Percentiles rank a stretch among this genome's conserved stretches.
phyloP scores from a whole-genome alignment of 805 yeast species.

The Suhomyces canberraensis region DNA sequence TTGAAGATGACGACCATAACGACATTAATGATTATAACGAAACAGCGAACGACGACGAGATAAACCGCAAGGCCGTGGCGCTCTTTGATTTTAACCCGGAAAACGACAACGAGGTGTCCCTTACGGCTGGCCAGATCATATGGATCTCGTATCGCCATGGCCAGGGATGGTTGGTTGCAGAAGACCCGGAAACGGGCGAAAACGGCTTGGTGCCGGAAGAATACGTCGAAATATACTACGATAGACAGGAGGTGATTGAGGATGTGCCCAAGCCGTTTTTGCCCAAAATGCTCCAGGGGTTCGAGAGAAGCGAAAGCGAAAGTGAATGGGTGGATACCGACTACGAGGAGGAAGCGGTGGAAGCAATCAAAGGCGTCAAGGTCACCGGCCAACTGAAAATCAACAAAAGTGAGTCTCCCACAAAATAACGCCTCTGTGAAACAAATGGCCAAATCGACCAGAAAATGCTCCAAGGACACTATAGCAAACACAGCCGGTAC shows the following conservation, averaged over 20 bases:
- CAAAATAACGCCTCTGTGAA: too few relatives aligned
- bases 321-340: conserved; percentile 28
- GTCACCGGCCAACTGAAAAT: background rate
- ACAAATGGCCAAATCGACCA: too few relatives aligned
- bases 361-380: background rate
- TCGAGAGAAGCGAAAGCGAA: conserved; percentile 16
- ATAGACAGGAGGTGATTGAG: conserved; percentile 25
- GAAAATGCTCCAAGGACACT: too few relatives aligned
- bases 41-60: conserved; percentile 26
- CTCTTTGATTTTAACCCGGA: conserved; percentile 88
- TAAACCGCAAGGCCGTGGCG: conserved; percentile 69
- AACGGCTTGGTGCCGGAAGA: conserved; percentile 96
- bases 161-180: conserved; percentile 97
- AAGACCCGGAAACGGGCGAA: conserved; percentile 68
- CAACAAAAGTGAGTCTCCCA: too few relatives aligned
- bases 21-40: conserved; percentile 5
- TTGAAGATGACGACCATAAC: conserved; percentile 1
- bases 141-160: conserved; percentile 91
- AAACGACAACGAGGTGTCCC: conserved; percentile 84
- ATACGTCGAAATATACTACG: conserved; percentile 61
- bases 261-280: conserved; percentile 48
- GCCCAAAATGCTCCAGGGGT: conserved; percentile 30
- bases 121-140: conserved; percentile 76
- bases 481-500: too few relatives aligned
- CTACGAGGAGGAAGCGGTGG: conserved; percentile 19